phyloP scores from a whole-genome alignment of 2,329 filamentous ascomycete genomes.

The Colletotrichum spinosum region DNA sequence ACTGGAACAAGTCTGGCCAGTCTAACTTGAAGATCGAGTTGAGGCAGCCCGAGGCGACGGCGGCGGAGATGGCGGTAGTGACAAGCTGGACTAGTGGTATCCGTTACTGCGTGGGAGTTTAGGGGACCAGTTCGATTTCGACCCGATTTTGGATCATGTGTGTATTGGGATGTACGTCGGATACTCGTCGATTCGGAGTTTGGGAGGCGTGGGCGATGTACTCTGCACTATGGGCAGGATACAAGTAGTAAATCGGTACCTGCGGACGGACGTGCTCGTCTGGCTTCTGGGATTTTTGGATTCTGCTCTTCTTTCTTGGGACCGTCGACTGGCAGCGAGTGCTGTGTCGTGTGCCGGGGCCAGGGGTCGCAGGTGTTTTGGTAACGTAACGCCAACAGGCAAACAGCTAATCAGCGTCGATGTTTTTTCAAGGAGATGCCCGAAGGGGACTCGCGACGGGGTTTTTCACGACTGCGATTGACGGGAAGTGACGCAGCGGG shows the following conservation, averaged over 20 bases:
- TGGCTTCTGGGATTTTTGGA: conserved; percentile 24
- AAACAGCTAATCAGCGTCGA: conserved; percentile 33
- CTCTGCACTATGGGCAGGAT: no score
- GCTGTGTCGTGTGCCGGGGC: conserved; percentile 31
- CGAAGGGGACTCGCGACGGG: conserved; percentile 25
- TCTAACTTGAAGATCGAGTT: no score
- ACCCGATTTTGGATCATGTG: conserved; percentile 11
- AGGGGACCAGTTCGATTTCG: conserved; percentile 32
- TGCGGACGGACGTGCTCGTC: conserved; percentile 36
- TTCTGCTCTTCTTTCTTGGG: conserved; percentile 22
- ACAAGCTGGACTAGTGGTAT: not conserved
- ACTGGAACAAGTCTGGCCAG: no score
- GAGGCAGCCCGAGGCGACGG: conserved; percentile 8
- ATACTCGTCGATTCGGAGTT: no score
- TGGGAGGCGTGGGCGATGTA: no score
- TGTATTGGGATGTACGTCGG: no score
- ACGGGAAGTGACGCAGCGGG: conserved; percentile 29
- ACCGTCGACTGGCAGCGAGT: conserved; percentile 17
- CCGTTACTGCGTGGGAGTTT: not conserved
- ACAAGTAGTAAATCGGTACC: not conserved
- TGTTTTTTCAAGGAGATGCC: conserved; percentile 15
- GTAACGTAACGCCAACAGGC: conserved; percentile 35
- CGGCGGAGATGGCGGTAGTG: no score
- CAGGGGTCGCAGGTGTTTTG: conserved; percentile 34
- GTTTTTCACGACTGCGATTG: conserved; percentile 25